phyloP scores from a whole-genome alignment of 306 rosid genomes.

The Trifolium pratense region DNA sequence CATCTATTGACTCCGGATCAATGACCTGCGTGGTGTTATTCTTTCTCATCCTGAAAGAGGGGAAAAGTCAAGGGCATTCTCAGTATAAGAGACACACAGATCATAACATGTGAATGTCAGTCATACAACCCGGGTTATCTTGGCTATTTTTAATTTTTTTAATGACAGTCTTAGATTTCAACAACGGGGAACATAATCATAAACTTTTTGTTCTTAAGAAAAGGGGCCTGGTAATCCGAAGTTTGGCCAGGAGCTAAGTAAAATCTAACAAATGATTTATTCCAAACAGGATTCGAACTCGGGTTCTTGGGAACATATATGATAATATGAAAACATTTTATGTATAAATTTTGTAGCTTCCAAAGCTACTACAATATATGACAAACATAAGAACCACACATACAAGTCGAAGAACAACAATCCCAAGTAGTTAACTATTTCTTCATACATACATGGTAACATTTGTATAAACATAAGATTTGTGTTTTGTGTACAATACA shows the following conservation, averaged over 20 bases:
- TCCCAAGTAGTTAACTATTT: too few relatives aligned
- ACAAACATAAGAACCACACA: too few relatives aligned
- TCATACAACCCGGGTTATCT: constrained; percentile 23
- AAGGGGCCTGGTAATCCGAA: neutral
- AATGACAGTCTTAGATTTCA: constrained; percentile 8
- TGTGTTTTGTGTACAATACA: constrained; percentile 19
- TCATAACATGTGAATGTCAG: constrained; percentile 3
- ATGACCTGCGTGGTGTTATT: constrained; percentile 71
- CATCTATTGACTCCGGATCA: constrained; percentile 58
- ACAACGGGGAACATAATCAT: constrained; percentile 3
- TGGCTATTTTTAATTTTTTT: neutral
- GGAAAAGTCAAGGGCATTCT: constrained; percentile 8
- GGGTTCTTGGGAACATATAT: neutral
- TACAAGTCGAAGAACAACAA: too few relatives aligned
- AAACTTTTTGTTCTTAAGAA: too few relatives aligned
- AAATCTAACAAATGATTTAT: too few relatives aligned
- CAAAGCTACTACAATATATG: too few relatives aligned
- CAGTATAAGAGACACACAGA: neutral
- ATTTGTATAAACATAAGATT: neutral
- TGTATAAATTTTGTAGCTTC: too few relatives aligned
- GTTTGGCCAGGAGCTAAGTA: neutral
- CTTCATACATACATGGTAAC: too few relatives aligned
- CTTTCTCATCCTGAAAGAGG: constrained; percentile 63
- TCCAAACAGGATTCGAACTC: too few relatives aligned
- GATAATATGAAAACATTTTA: neutral